Evolutionary conservation across 1,139 yeast genomes (phyloP), one percentile per base, ranked within the genome.

Genomic region (Hyphopichia fennica): DNA sequence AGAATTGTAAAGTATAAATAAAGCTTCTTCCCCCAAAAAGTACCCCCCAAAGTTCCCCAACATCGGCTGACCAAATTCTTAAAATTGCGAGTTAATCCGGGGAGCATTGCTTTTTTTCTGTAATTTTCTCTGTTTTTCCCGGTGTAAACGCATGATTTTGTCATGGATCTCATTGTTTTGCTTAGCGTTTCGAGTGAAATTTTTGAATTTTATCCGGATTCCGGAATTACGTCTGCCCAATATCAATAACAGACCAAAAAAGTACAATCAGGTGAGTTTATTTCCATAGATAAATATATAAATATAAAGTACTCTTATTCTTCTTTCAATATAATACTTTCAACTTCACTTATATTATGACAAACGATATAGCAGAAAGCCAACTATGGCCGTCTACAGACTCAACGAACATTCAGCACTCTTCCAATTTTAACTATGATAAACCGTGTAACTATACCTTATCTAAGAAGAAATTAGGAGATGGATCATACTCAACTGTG

Each of bases 401-500:
- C 6, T 27, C 38, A 6, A 39, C 41, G 6, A 27, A 29, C 28
- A 19, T 39, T 18, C 23, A 31, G 19, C 19, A 29, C 14, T 27
- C 27, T 16, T 17, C 18, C 14, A 10, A 3, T 7, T 37, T 15
- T 15, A 14, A 19, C 7, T 37, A 30, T 18, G 29, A 37, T 34
- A 45, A 42, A 39, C 65, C 63, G n/a, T 65, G 75, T 46, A 65
- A 67, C 27, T 71, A 70, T 43, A 52, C 62, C 5, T 52, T 69
- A 2, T 55, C 65, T 19, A 66, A 62, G 43, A 51, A 41, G 7
- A 58, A 60, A 7, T 49, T 71, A 17, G 77, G 77, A 2, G 60
- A 61, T 31, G 77, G 77, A 0, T 61, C 74, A 3, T 69, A 60
- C 45, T 67, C 75, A 1, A 58, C 58, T 5, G 75, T 70, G 11